Percentiles rank a stretch among this genome's conserved stretches.
phyloP scores from a whole-genome alignment of 495 filamentous ascomycete species.

The Achaetomiella virescens region DNA sequence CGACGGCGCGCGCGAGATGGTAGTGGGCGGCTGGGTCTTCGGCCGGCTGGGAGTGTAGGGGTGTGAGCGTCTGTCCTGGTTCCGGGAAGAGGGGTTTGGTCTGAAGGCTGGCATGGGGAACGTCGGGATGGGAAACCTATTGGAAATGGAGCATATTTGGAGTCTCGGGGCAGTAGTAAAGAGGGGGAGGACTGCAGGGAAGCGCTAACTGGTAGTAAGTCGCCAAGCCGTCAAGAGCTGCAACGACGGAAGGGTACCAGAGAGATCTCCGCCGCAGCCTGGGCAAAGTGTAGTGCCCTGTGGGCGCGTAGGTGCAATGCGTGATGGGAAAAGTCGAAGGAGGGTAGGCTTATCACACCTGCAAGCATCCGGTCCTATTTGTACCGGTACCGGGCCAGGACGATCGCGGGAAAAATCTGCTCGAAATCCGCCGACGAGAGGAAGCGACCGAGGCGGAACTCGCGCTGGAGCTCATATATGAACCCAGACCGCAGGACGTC shows the following conservation, averaged over 20 bases:
- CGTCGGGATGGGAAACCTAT: no score
- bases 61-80: not conserved
- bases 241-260: no score
- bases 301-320: not conserved
- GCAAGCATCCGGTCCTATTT: not conserved
- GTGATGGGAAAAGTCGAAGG: not conserved
- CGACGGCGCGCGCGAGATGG: conserved; percentile 5
- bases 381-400: conserved; percentile 8
- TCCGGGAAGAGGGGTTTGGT: no score
- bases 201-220: no score
- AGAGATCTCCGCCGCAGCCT: no score
- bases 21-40: not conserved
- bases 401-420: not conserved
- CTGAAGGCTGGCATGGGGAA: no score
- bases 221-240: no score
- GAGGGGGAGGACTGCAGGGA: no score
- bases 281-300: no score
- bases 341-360: not conserved
- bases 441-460: not conserved
- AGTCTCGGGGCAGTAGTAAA: no score
- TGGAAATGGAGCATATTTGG: no score
- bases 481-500: conserved; percentile 1
- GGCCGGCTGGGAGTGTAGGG: not conserved
- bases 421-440: not conserved
- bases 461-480: not conserved